Evolutionary conservation across 768 basidiomycete species (phyloP), one percentile per base, ranked within the genome.

Genomic region (Pisolithus sp.): DNA sequence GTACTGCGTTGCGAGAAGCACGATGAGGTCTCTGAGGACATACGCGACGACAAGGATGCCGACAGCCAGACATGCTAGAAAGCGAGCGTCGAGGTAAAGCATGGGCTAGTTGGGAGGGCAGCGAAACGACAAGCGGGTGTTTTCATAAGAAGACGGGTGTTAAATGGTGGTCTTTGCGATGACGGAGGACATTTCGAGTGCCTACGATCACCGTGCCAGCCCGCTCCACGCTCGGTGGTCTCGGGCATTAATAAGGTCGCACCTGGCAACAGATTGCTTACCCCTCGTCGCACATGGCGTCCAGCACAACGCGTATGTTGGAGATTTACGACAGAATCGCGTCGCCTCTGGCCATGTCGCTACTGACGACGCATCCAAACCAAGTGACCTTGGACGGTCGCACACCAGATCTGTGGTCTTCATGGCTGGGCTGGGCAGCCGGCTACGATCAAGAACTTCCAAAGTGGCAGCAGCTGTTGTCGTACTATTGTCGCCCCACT

Each of bases 311-410:
- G 30, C 30, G 44, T 49, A 58, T 54, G 5, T 10, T 46, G 44
- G 17, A 38, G 50, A 63, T 66, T 37, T 55, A 51, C 41, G 45
- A 59, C 20, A 30, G 26, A 24, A 38, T 67, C 15, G 55, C 64
- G 0, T 59, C 65, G 9, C 63, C 66, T 0, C 21, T 55, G 39
- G 40, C 61, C 12, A 59, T 66, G 5, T 60, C 71, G 2, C 55
- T 81, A 20, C 67, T 81, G n/a, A 58, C 57, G 36, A 65, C 64
- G 17, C 79, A 81, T 54, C 79, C 79, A 24, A 81, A 81, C 59
- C 73, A 78, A 51, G 56, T 71, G 36, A 62, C 63, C 2, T 55
- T 59, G 18, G 45, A 51, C 24, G 62, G 54, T 34, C 55, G 56
- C 2, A 49, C 55, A 10, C 63, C 69, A 9, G 34, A 54, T 10